phyloP scores from a whole-genome alignment of 202 grass and related monocot species.

The Musa balbisiana region DNA sequence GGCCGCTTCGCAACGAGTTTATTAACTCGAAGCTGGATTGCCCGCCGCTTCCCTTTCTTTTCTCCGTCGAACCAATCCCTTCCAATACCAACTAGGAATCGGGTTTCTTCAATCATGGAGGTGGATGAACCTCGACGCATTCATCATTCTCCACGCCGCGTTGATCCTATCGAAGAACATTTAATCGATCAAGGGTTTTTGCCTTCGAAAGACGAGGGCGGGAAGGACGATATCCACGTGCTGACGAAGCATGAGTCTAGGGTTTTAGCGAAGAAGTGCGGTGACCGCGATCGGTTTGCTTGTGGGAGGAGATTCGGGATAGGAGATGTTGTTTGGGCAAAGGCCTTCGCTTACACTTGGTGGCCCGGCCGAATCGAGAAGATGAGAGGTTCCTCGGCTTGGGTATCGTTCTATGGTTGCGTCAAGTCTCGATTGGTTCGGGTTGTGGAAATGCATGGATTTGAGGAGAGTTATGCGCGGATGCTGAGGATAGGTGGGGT shows the following conservation, averaged over 20 bases:
- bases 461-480: conserved; percentile 18
- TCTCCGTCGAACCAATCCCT: no score
- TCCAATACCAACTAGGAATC: no score
- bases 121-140: no score
- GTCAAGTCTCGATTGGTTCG: not conserved
- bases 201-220: not conserved
- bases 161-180: not conserved
- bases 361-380: conserved; percentile 13
- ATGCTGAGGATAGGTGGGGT: conserved; percentile 10
- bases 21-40: no score
- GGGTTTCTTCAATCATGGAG: no score
- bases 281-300: not conserved
- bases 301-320: not conserved
- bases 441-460: not conserved
- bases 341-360: conserved; percentile 23
- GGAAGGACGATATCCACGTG: not conserved
- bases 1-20: no score
- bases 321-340: conserved; percentile 14
- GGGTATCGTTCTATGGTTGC: conserved; percentile 12
- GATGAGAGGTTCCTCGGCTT: not conserved
- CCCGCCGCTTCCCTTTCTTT: no score
- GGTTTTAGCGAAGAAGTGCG: not conserved
- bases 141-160: no score
- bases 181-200: not conserved
- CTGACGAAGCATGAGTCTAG: not conserved